Base-by-base conservation (phyloP, 805 yeast species). In the Pichia cabralensis region DNA sequence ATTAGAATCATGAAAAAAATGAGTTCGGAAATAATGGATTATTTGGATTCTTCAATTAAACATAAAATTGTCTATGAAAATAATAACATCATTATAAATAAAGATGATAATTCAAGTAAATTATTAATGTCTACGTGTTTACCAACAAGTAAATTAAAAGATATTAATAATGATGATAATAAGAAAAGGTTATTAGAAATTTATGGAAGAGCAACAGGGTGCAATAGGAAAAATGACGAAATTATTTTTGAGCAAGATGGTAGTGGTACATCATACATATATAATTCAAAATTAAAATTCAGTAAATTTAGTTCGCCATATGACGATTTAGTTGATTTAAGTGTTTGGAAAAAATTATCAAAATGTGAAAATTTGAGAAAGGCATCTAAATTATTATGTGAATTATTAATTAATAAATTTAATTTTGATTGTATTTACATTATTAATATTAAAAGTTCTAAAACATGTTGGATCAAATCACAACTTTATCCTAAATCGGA, bases 231-330 rank as follows among this genome's bases (percentile, higher is more conserved):
- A n/a, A n/a, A 32, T 22, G 42, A 28, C 19, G 27, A 72, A 9
- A 42, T 42, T 2, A 66, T 73, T 1, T 74, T 71, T 50, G 82
- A 75, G 43, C 67, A 66, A 40, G 81, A 76, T 53, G 80, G 80
- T 0, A 71, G 80, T 6, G 82, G 81, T 12, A 66, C 68, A 12
- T 69, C 76, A n/a, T 76, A 74, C 44, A 58, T 64, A 3, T 76
- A 63, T 35, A 69, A 69, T 43, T 59, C 60, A 30, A 64, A 59
- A 37, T 62, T 72, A 35, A 55, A 68, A 38, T 64, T 66, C 43
- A 55, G 60, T 31, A 58, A 60, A 33, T 50, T 45, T 17, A 51
- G 48, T 22, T 31, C 47, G 1, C 44, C 53, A 19, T 45, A 45
- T 16, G 58, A 52, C 1, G 47, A 48, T 22, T 31, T 49, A 27